Evolutionary conservation across 768 basidiomycete species (phyloP).

Genomic region (Kwoniella botswanensis): DNA sequence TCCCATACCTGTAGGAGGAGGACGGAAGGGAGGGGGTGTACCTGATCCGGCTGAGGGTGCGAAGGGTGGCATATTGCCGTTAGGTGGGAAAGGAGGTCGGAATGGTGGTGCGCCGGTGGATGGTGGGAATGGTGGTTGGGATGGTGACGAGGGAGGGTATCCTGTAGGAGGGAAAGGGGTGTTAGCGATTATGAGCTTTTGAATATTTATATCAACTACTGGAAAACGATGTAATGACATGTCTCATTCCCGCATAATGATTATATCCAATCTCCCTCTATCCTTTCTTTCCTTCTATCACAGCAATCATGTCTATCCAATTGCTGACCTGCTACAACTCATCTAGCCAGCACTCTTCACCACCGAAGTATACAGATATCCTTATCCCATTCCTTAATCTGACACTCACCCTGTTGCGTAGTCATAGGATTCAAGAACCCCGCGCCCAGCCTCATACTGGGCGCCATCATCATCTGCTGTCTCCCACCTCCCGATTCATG

Average conservation of each 20-base stretch:
- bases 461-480: constrained; percentile 47
- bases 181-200: not conserved
- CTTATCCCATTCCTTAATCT: not conserved
- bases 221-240: too few species aligned
- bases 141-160: constrained; percentile 28
- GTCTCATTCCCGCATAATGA: too few species aligned
- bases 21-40: constrained; percentile 5
- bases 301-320: too few species aligned
- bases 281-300: too few species aligned
- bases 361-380: not conserved
- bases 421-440: constrained; percentile 52
- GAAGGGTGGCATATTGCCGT: not conserved
- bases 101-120: not conserved
- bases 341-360: too few species aligned
- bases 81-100: constrained; percentile 20
- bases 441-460: constrained; percentile 52
- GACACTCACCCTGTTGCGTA: constrained; percentile 22
- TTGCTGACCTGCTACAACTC: too few species aligned
- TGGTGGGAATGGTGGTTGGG: constrained; percentile 43
- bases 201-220: too few species aligned
- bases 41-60: not conserved
- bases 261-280: too few species aligned
- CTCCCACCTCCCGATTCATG: constrained; percentile 76
- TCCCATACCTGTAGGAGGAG: constrained; percentile 7
- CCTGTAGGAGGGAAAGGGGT: constrained; percentile 38